Evolutionary conservation across 2,329 filamentous ascomycete genomes (phyloP).

Genomic region (Aspergillus flavus): DNA sequence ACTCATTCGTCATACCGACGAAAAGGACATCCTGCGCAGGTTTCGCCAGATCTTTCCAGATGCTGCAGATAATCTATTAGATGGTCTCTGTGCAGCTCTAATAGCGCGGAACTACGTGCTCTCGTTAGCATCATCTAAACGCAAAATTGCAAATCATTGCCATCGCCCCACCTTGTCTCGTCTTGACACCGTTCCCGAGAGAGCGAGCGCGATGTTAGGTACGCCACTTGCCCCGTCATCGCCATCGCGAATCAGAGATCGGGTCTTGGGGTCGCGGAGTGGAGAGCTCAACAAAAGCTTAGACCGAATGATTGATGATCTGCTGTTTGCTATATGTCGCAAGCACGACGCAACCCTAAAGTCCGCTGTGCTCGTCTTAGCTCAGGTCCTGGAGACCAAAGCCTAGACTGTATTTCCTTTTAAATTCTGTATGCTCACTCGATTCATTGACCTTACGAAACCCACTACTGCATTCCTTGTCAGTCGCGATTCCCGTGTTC

Average conservation of each 20-base stretch:
- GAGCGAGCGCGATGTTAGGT: conserved; percentile 36
- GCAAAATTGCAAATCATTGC: conserved; percentile 23
- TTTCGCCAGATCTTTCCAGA: conserved; percentile 41
- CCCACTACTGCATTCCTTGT: conserved; percentile 1
- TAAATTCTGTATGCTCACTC: conserved; percentile 4
- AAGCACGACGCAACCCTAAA: conserved; percentile 39
- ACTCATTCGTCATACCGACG: conserved; percentile 40
- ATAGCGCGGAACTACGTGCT: conserved; percentile 42
- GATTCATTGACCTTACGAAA: conserved; percentile 1
- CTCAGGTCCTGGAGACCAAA: conserved; percentile 41
- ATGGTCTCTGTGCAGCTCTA: conserved; percentile 40
- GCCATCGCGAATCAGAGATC: conserved; percentile 31
- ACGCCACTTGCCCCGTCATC: conserved; percentile 32
- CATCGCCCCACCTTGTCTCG: conserved; percentile 24
- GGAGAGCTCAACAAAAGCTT: conserved; percentile 34
- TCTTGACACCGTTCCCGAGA: conserved; percentile 36
- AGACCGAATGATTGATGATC: conserved; percentile 39
- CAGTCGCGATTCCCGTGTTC: background rate
- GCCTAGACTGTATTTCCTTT: conserved; percentile 15
- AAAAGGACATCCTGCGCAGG: conserved; percentile 36
- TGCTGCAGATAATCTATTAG: conserved; percentile 36
- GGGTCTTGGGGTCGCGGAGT: conserved; percentile 33
- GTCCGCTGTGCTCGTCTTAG: conserved; percentile 40
- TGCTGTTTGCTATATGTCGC: conserved; percentile 40
- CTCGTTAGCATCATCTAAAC: conserved; percentile 31